Base-by-base conservation (phyloP, 306 rosid genomes). In the Lathyrus sativus region DNA sequence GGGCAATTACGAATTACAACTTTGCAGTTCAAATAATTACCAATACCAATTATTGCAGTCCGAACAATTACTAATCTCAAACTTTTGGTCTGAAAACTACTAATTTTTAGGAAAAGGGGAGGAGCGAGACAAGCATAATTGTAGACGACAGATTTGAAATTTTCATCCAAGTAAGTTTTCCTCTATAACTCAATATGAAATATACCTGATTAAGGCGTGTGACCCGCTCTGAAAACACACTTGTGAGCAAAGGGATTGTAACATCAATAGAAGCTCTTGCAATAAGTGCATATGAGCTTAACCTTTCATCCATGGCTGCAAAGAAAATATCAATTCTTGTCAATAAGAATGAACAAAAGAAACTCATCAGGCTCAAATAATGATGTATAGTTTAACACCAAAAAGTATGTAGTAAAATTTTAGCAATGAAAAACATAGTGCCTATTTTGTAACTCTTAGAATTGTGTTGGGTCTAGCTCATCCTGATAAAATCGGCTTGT, bases 301-400 rank as follows among this genome's bases (percentile, higher is more conserved):
- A 51, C 63, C 98, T 85, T 85, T 92, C 98, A 79, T 92, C 96
- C 96, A 92, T 88, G 75, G 98, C 98, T 92, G 90, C 84, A 77
- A 81, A 73, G 38, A 74, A 43, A 73, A 73, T 58, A 70, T 44
- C 67, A 35, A 59, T 54, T 11, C 33, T 8, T 48, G 17, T 45
- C 33, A 38, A 61, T 18, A 42, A 64, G 26, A 51, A 43, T 9
- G 14, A 54, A 35, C 3, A 54, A 77, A 56, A 50, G 3, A 79
- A 75, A 68, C 28, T 65, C 64, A 76, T 56, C 41, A 45, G 29
- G 62, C 35, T 28, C 62, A 31, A 72, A 29, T 24, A 4, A 45
- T 44, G 39, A 69, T 37, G 64, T 50, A 45, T 33, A 13, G 6
- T 65, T 10, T 24, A 64, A 17, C 41, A 15, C 50, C 15, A 29